Base-by-base conservation (phyloP, 1,139 yeast genomes). In the Sugiyamaella paludigena region DNA sequence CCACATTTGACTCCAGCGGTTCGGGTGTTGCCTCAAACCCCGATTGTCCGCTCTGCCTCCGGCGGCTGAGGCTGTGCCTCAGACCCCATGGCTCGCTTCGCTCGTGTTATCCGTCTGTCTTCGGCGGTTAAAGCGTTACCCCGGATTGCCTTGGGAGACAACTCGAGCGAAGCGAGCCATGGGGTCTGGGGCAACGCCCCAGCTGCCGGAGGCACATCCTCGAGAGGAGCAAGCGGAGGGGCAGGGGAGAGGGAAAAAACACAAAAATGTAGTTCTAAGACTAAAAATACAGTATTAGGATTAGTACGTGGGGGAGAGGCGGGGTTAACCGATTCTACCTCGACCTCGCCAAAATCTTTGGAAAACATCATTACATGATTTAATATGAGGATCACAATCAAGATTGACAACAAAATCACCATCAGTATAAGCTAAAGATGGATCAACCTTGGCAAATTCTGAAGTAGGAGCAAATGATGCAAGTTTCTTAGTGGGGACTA, bases 401-500 rank as follows among this genome's bases (percentile, higher is more conserved):
- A 70, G 52, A 15, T 59, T 45, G 13, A 63, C 70, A n/a, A 67
- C 68, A 44, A 70, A 66, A 56, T 70, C 74, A 32, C 71, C 72
- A 24, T 59, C 62, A 27, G 54, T 54, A 53, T 66, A 67, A 31
- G 46, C 59, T 58, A 62, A 51, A 54, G 59, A 60, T 45, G 67
- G 61, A 48, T 59, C 50, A 60, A 37, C 11, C 8, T 47, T 37
- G 4, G 42, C 45, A 11, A 39, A 36, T 38, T 47, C 36, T 9
- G 62, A 54, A 8, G 55, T 52, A 11, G 50, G 45, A 6, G 52
- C 39, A 40, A 70, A 59, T 27, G 83, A 69, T 11, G 79, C 75
- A 43, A 83, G 73, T n/a, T 76, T 66, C 57, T 80, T 75, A 37
- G 81, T 72, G 6, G 88, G 87, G 0, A 92, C 78, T 10, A 91